These are phyloP conservation scores for Alternaria triticimaculans DNA, from an alignment of 2,329 filamentous ascomycete genomes.

Conservation along the genomic window DNA sequence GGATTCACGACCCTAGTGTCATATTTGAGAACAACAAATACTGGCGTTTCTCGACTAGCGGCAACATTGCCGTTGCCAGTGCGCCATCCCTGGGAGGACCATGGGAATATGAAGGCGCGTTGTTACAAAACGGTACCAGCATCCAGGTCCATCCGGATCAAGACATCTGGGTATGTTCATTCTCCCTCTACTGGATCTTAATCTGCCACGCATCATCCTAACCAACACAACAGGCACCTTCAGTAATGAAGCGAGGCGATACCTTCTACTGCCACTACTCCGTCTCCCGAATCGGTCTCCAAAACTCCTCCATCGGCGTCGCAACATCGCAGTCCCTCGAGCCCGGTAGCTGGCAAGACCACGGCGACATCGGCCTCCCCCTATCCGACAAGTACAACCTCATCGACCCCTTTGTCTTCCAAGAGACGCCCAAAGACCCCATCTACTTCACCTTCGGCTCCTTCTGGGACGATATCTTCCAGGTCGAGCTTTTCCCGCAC, in stretches of 20 bases:
- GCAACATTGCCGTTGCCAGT: constrained; percentile 55
- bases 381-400: constrained; percentile 50
- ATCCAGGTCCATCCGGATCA: constrained; percentile 50
- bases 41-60: constrained; percentile 59
- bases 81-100: constrained; percentile 54
- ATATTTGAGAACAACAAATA: constrained; percentile 55
- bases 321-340: constrained; percentile 57
- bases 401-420: constrained; percentile 59
- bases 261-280: constrained; percentile 69
- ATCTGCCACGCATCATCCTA: background rate
- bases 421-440: constrained; percentile 26
- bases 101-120: constrained; percentile 55
- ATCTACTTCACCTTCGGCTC: constrained; percentile 68
- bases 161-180: constrained; percentile 55
- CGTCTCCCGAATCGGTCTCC: constrained; percentile 64
- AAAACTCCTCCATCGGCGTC: constrained; percentile 66
- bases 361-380: constrained; percentile 56
- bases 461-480: constrained; percentile 71
- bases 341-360: constrained; percentile 65
- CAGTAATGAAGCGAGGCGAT: constrained; percentile 61
- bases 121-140: constrained; percentile 52
- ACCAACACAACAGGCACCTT: constrained; percentile 61
- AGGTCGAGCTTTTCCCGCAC: constrained; percentile 55
- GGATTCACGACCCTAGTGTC: constrained; percentile 56
- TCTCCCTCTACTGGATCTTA: background rate